Evolutionary conservation across 2,329 filamentous ascomycete species (phyloP).

Genomic region (Mycogone perniciosa): DNA sequence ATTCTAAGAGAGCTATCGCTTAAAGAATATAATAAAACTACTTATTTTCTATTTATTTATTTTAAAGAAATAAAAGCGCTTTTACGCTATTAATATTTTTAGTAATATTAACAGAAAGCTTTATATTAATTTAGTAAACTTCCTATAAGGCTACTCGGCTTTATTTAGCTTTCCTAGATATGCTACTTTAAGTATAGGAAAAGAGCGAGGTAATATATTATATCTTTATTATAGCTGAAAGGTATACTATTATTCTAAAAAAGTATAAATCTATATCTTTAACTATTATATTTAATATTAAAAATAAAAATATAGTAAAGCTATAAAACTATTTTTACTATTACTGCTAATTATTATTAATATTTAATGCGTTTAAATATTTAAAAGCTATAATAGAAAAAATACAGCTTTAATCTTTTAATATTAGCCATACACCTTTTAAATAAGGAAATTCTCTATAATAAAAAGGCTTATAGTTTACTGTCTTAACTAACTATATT

Average conservation of each 20-base stretch:
- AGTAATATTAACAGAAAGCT: too few relatives aligned
- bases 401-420: constrained; percentile 21
- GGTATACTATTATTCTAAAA: constrained; percentile 19
- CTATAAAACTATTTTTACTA: constrained; percentile 24
- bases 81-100: too few relatives aligned
- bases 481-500: constrained; percentile 3
- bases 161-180: too few relatives aligned
- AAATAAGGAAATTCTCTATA: constrained; percentile 28
- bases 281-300: constrained; percentile 20
- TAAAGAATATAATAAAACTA: constrained; percentile 21
- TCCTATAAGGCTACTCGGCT: too few relatives aligned
- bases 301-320: constrained; percentile 15
- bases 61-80: too few relatives aligned
- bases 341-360: constrained; percentile 28
- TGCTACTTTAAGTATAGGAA: too few relatives aligned
- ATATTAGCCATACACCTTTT: constrained; percentile 24
- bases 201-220: constrained; percentile 18
- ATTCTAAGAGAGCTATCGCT: constrained; percentile 30
- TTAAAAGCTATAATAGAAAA: constrained; percentile 11
- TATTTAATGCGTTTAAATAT: constrained; percentile 22
- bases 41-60: too few relatives aligned
- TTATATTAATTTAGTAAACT: too few relatives aligned
- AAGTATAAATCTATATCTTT: constrained; percentile 22
- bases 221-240: constrained; percentile 15
- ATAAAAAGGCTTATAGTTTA: constrained; percentile 21